Percentiles rank a stretch among this genome's conserved stretches.
These are phyloP conservation scores for Elongisporangium prolatum DNA, from an alignment of 352 stramenopile genomes.

Conservation along the genomic window DNA sequence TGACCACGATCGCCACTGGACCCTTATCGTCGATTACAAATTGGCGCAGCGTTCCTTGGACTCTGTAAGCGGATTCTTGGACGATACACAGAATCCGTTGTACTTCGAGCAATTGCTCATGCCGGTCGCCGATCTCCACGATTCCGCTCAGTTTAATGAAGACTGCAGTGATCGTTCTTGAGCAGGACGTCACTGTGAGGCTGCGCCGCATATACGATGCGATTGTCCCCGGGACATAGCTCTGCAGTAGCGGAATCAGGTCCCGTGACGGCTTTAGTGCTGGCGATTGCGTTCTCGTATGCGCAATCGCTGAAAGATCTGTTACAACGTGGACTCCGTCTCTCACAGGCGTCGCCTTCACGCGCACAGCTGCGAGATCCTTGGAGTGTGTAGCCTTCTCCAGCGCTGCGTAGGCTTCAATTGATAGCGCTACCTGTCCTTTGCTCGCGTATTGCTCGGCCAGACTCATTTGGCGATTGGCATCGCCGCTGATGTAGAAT, in stretches of 20 bases:
- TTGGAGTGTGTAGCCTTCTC: conserved; percentile 9
- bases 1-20: conserved; percentile 66
- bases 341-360: background rate
- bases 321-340: background rate
- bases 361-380: conserved; percentile 12
- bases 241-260: conserved; percentile 52
- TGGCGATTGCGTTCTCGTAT: background rate
- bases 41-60: conserved; percentile 75
- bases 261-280: conserved; percentile 21
- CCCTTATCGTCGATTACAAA: conserved; percentile 88
- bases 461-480: conserved; percentile 75
- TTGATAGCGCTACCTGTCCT: conserved; percentile 70
- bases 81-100: conserved; percentile 60
- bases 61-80: conserved; percentile 74
- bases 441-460: conserved; percentile 64
- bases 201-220: conserved; percentile 63
- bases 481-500: conserved; percentile 81
- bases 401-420: conserved; percentile 39
- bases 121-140: conserved; percentile 33
- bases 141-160: conserved; percentile 66
- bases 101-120: conserved; percentile 43
- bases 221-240: conserved; percentile 69
- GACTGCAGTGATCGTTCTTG: conserved; percentile 64
- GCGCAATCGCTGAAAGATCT: background rate
- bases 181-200: conserved; percentile 54